phyloP scores from a whole-genome alignment of 441 rosid genomes.

The Erysimum pusillum region DNA sequence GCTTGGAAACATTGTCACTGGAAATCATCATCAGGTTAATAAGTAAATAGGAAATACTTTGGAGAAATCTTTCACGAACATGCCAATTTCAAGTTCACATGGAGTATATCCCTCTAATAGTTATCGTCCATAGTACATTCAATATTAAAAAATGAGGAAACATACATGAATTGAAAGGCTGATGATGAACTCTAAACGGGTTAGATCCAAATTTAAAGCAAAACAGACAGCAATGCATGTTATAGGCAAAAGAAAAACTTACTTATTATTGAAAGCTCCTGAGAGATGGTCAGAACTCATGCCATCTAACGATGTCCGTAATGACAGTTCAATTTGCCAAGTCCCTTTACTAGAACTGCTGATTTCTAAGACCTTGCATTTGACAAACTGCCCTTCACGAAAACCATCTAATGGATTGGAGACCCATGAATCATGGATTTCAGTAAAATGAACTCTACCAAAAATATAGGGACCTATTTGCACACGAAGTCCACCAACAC shows the following conservation, averaged over 20 bases:
- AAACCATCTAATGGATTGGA: conserved; percentile 78
- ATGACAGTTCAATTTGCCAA: conserved; percentile 79
- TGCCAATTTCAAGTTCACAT: conserved; percentile 20
- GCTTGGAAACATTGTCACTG: conserved; percentile 60
- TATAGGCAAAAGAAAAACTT: conserved; percentile 48
- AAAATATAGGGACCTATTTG: conserved; percentile 84
- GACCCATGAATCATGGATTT: conserved; percentile 79
- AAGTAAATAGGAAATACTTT: conserved; percentile 10
- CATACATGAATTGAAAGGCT: conserved; percentile 9
- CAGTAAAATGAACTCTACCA: conserved; percentile 94
- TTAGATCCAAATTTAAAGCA: conserved; percentile 5
- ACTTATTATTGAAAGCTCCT: conserved; percentile 58
- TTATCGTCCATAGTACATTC: conserved; percentile 1
- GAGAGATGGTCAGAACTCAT: conserved; percentile 54
- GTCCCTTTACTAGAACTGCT: conserved; percentile 71
- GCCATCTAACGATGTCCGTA: conserved; percentile 75
- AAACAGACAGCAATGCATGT: conserved; percentile 1
- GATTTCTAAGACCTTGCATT: conserved; percentile 92
- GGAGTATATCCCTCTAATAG: conserved; percentile 8
- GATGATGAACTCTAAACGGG: neutral
- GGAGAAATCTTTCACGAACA: conserved; percentile 8
- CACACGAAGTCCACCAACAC: conserved; percentile 86
- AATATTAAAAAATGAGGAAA: conserved; percentile 4
- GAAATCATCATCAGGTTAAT: conserved; percentile 34
- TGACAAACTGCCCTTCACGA: conserved; percentile 87